A percentile compares a stretch with the other conserved stretches of the same genome.
phyloP scores from a whole-genome alignment of 768 basidiomycete species.

The Tylopilus subfusipes region DNA sequence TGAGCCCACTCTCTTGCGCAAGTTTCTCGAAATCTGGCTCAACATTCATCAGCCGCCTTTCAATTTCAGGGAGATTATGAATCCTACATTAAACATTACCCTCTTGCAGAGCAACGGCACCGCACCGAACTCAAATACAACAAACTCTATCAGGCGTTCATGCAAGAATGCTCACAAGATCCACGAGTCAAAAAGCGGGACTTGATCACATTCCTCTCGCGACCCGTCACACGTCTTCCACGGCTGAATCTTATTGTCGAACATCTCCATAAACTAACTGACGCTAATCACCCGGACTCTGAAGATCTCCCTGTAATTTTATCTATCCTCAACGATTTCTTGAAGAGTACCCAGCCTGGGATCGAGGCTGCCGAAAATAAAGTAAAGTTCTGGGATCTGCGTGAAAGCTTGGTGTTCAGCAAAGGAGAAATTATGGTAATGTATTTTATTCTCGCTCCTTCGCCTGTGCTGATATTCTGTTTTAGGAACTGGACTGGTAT shows the following conservation, averaged over 20 bases:
- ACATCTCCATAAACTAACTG: conserved; percentile 62
- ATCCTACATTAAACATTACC: conserved; percentile 84
- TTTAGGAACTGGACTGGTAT: conserved; percentile 78
- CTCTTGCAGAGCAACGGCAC: conserved; percentile 78
- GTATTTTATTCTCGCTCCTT: neutral
- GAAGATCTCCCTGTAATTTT: conserved; percentile 74
- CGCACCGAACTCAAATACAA: conserved; percentile 73
- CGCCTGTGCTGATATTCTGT: conserved; percentile 3
- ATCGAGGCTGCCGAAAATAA: conserved; percentile 89
- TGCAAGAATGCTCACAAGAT: conserved; percentile 58
- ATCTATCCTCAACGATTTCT: conserved; percentile 61
- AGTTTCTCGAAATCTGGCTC: conserved; percentile 10
- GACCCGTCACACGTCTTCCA: conserved; percentile 87
- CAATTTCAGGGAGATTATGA: conserved; percentile 68
- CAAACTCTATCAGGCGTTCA: conserved; percentile 60
- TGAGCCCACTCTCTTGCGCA: conserved; percentile 31
- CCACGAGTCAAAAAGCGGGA: conserved; percentile 72
- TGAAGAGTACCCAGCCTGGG: conserved; percentile 86
- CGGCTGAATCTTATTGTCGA: conserved; percentile 73
- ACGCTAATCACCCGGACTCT: conserved; percentile 72
- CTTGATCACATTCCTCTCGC: conserved; percentile 74
- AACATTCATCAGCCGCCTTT: conserved; percentile 29
- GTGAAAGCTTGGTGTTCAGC: conserved; percentile 70
- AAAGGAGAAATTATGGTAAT: conserved; percentile 80
- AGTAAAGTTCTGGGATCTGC: conserved; percentile 81